phyloP scores from a whole-genome alignment of 257 asterid species.

The Solanum medicagineum region DNA sequence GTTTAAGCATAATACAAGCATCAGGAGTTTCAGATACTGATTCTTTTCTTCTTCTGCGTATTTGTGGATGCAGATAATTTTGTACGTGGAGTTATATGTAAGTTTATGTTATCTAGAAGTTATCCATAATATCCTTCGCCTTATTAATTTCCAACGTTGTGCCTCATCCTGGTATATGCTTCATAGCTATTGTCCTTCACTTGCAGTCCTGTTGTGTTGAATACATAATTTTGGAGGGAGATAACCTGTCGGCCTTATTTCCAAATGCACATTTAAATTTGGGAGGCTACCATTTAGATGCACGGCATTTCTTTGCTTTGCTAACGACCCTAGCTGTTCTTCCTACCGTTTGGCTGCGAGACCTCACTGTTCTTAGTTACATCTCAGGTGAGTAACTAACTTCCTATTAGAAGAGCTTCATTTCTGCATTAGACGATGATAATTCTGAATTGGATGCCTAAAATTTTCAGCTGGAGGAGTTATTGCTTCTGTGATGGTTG shows the following conservation, averaged over 20 bases:
- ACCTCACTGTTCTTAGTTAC: conserved; percentile 79
- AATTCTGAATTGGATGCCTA: background rate
- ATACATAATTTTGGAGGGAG: conserved; percentile 80
- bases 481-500: conserved; percentile 81
- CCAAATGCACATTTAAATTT: conserved; percentile 66
- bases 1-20: background rate
- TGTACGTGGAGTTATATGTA: conserved; percentile 88
- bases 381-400: conserved; percentile 57
- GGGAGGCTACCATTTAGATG: conserved; percentile 39
- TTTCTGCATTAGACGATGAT: background rate
- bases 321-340: conserved; percentile 64
- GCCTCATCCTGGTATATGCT: background rate
- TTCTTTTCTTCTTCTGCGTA: conserved; percentile 1
- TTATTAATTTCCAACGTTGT: background rate
- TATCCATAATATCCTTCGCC: background rate
- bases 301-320: conserved; percentile 66
- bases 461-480: conserved; percentile 81
- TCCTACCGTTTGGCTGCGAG: conserved; percentile 79
- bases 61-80: conserved; percentile 57
- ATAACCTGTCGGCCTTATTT: conserved; percentile 75
- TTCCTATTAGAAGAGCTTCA: background rate
- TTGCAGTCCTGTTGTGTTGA: conserved; percentile 88
- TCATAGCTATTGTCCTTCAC: background rate
- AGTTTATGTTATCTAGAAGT: conserved; percentile 19
- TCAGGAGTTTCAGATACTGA: conserved; percentile 3